These are phyloP conservation scores for Lachnellula cervina DNA, from an alignment of 2,329 filamentous ascomycete genomes.

Conservation along the genomic window DNA sequence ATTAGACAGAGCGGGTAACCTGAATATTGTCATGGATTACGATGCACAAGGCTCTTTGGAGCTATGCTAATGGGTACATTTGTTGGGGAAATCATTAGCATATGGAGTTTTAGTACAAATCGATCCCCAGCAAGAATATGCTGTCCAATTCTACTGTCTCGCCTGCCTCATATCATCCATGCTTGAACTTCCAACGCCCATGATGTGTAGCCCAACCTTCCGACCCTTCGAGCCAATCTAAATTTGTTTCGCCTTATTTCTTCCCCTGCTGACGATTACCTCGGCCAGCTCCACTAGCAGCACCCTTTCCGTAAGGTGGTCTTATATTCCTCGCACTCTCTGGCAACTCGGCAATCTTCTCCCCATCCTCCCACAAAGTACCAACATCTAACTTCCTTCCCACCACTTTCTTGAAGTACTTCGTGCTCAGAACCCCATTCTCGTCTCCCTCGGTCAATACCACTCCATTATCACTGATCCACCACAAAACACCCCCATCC, in stretches of 20 bases:
- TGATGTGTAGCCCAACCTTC: not conserved
- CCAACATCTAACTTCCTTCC: constrained; percentile 55
- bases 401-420: constrained; percentile 68
- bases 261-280: constrained; percentile 2
- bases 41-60: too few relatives aligned
- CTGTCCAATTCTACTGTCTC: too few relatives aligned
- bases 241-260: not conserved
- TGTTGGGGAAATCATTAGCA: too few relatives aligned
- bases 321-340: not conserved
- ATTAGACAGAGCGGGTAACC: too few relatives aligned
- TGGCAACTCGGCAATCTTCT: constrained; percentile 63
- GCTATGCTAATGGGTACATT: too few relatives aligned
- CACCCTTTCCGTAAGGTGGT: not conserved
- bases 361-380: constrained; percentile 66
- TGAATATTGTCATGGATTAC: too few relatives aligned
- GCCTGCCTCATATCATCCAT: too few relatives aligned
- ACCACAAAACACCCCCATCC: constrained; percentile 63
- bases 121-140: too few relatives aligned
- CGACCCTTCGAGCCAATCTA: not conserved
- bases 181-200: too few relatives aligned
- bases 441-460: constrained; percentile 59
- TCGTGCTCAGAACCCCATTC: constrained; percentile 57
- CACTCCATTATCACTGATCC: constrained; percentile 73
- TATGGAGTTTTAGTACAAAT: too few relatives aligned
- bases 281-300: not conserved